Evolutionary conservation across 78 protist species (phyloP).

Genomic region (Dictyostelium intermedium): DNA sequence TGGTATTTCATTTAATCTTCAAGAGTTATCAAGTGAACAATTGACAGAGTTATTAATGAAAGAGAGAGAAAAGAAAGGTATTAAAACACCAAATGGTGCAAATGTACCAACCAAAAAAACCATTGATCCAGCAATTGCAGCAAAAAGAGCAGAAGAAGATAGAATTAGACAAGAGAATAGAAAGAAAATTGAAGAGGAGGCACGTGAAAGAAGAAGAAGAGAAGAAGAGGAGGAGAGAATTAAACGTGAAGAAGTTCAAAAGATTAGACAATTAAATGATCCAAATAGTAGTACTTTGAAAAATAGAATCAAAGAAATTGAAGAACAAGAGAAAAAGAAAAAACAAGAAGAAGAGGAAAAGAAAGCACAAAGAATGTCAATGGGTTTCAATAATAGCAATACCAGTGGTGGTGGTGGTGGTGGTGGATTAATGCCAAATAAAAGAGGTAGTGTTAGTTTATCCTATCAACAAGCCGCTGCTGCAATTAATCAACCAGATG

Average conservation of each 20-base stretch:
- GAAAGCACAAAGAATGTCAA: not conserved
- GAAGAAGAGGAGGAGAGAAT: conserved; percentile 59
- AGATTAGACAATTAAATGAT: conserved; percentile 19
- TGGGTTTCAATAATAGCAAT: not conserved
- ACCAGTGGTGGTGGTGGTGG: not conserved
- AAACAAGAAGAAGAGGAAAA: conserved; percentile 33
- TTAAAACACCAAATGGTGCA: conserved; percentile 41
- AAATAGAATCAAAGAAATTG: conserved; percentile 73
- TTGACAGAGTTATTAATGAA: conserved; percentile 53
- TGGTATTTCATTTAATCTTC: conserved; percentile 48
- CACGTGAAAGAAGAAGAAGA: conserved; percentile 46
- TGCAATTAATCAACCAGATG: not conserved
- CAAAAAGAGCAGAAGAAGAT: conserved; percentile 71
- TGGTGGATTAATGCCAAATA: not conserved
- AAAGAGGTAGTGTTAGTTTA: conserved; percentile 11
- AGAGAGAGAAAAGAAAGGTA: conserved; percentile 73
- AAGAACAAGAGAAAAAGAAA: conserved; percentile 46
- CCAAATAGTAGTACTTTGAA: conserved; percentile 17
- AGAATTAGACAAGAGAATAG: conserved; percentile 44
- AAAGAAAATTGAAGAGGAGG: conserved; percentile 63
- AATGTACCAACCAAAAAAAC: not conserved
- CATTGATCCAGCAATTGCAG: conserved; percentile 33
- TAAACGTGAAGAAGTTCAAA: conserved; percentile 59
- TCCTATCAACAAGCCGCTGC: not conserved
- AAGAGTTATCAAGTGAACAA: conserved; percentile 65